These are phyloP conservation scores for Colletotrichum sublineola DNA, from an alignment of 2,329 filamentous ascomycete genomes.

Conservation along the genomic window DNA sequence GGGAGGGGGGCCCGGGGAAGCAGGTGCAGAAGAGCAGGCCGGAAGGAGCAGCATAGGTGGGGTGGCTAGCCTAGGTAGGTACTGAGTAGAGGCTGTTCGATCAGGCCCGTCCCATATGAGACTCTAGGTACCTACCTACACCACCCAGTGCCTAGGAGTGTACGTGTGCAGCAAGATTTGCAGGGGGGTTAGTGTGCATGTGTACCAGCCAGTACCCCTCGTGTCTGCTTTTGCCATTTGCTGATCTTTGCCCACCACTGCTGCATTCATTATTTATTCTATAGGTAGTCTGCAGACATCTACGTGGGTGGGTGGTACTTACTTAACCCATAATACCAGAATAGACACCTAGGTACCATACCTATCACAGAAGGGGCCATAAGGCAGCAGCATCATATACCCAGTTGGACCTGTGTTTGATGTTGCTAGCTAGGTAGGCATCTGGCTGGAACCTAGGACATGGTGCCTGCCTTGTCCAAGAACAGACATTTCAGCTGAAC, in stretches of 20 bases:
- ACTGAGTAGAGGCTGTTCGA: neutral
- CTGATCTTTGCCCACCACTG: neutral
- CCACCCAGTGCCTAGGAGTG: too few relatives aligned
- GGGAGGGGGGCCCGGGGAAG: constrained; percentile 16
- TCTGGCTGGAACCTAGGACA: neutral
- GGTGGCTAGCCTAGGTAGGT: neutral
- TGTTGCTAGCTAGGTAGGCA: neutral
- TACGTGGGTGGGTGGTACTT: too few relatives aligned
- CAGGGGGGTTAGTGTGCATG: neutral
- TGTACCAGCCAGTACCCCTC: neutral
- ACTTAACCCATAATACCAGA: neutral
- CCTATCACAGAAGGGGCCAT: neutral
- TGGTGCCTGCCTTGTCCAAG: neutral
- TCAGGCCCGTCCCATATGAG: neutral
- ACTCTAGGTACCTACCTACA: neutral
- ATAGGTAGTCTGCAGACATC: too few relatives aligned
- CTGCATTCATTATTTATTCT: too few relatives aligned
- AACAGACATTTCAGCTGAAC: constrained; percentile 17
- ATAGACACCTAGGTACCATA: too few relatives aligned
- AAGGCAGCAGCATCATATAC: neutral
- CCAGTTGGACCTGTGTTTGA: neutral
- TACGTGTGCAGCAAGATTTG: constrained; percentile 2
- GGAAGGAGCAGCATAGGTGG: constrained; percentile 11
- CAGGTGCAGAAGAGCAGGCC: constrained; percentile 14
- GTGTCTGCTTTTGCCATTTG: neutral